phyloP scores from a whole-genome alignment of 2,329 filamentous ascomycete species.

The Didymella keratinophila region DNA sequence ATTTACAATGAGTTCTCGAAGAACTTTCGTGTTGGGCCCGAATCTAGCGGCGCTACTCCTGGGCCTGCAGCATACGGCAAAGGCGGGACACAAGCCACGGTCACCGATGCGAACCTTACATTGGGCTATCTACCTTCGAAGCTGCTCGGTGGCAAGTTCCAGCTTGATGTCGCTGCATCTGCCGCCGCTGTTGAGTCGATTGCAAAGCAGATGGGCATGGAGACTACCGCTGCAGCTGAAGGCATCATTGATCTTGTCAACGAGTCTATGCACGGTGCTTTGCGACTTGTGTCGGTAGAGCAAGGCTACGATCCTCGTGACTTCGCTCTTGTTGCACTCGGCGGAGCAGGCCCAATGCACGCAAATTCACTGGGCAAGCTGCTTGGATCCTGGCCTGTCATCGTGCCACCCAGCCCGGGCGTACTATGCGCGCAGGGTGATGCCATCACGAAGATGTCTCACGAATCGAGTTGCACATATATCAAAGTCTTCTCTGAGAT shows the following conservation, averaged over 20 bases:
- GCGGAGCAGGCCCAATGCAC: slow-evolving; percentile 61
- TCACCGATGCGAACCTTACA: slow-evolving; percentile 59
- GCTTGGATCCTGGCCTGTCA: slow-evolving; percentile 61
- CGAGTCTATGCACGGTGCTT: slow-evolving; percentile 61
- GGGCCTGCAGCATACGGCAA: slow-evolving; percentile 61
- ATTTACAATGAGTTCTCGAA: slow-evolving; percentile 58
- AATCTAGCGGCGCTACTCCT: slow-evolving; percentile 59
- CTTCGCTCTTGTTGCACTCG: slow-evolving; percentile 61
- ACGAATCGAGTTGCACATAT: slow-evolving; percentile 57
- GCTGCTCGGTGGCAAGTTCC: slow-evolving; percentile 57
- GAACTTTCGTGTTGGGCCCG: slow-evolving; percentile 60
- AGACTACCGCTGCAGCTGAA: slow-evolving; percentile 54
- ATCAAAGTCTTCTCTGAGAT: slow-evolving; percentile 54
- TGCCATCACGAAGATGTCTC: slow-evolving; percentile 59
- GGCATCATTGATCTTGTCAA: slow-evolving; percentile 60
- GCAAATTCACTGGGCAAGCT: slow-evolving; percentile 60
- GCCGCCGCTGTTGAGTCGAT: slow-evolving; percentile 53
- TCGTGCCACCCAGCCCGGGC: slow-evolving; percentile 60
- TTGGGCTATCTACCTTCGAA: slow-evolving; percentile 59
- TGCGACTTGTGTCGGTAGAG: slow-evolving; percentile 61
- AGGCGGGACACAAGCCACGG: slow-evolving; percentile 56
- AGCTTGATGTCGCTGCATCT: slow-evolving; percentile 56
- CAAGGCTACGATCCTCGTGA: slow-evolving; percentile 61
- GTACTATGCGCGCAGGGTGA: slow-evolving; percentile 61
- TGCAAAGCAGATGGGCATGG: slow-evolving; percentile 57